phyloP scores from a whole-genome alignment of 1,139 yeast species.

The Geotrichum aggregatum region DNA sequence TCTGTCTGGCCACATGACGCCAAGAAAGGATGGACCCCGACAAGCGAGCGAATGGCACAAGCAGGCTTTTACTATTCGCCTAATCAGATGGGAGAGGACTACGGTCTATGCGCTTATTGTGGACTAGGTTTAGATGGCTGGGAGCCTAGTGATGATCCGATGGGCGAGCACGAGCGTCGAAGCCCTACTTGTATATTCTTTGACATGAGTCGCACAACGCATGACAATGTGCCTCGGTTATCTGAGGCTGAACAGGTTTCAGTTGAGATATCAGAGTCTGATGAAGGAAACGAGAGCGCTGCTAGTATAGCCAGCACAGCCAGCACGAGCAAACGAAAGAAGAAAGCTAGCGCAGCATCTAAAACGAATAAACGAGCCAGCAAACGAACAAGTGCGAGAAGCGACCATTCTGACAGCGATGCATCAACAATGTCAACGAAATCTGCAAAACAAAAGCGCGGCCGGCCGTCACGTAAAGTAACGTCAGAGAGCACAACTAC shows the following conservation, averaged over 20 bases:
- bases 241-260: background rate
- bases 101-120: conserved; percentile 68
- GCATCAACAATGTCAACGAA: conserved; percentile 8
- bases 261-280: conserved; percentile 3
- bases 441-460: conserved; percentile 3
- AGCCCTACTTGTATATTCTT: conserved; percentile 52
- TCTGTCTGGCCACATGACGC: conserved; percentile 53
- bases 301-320: conserved; percentile 5
- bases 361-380: background rate
- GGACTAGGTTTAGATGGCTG: conserved; percentile 64
- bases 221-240: background rate
- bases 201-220: background rate
- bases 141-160: conserved; percentile 65
- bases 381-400: conserved; percentile 7
- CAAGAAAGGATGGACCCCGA: conserved; percentile 43
- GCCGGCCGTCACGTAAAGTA: conserved; percentile 10
- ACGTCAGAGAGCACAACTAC: background rate
- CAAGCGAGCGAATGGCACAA: conserved; percentile 49
- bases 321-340: conserved; percentile 8
- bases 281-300: conserved; percentile 6
- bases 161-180: conserved; percentile 41
- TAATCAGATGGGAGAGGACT: conserved; percentile 53
- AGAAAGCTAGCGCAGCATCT: conserved; percentile 3
- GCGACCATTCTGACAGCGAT: conserved; percentile 13
- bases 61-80: conserved; percentile 73